phyloP scores from a whole-genome alignment of 148 eudicot genomes.

The Heliosperma pusillum region DNA sequence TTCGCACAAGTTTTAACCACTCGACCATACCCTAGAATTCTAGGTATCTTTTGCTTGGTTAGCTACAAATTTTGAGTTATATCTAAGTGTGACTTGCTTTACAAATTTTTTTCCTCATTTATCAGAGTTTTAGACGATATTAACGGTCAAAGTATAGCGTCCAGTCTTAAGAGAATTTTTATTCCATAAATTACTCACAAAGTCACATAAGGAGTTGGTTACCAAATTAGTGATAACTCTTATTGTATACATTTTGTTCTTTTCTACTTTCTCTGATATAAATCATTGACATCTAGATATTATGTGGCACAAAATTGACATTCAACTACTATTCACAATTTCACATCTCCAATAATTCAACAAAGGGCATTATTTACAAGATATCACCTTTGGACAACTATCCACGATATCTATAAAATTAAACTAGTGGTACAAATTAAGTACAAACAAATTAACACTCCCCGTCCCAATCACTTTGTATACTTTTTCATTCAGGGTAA shows the following conservation, averaged over 20 bases:
- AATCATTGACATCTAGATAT: neutral
- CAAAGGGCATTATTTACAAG: neutral
- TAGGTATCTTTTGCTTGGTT: no score
- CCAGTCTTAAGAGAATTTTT: no score
- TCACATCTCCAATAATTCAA: conserved; percentile 7
- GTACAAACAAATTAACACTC: neutral
- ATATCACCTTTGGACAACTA: conserved; percentile 9
- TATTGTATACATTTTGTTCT: neutral
- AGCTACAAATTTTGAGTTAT: neutral
- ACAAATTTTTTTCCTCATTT: neutral
- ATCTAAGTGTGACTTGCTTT: neutral
- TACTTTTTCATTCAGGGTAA: neutral
- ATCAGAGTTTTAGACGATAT: neutral
- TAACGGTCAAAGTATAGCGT: neutral
- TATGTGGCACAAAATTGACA: neutral
- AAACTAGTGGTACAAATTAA: neutral
- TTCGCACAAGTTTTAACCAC: no score
- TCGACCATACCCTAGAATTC: no score
- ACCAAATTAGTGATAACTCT: neutral
- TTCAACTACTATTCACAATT: neutral
- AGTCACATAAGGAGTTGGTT: neutral
- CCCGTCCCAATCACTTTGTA: neutral
- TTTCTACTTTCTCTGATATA: neutral
- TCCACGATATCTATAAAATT: no score
- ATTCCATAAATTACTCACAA: neutral